These are phyloP conservation scores for Endogone sp. DNA, from an alignment of 192 early-diverging fungal species.

Conservation along the genomic window DNA sequence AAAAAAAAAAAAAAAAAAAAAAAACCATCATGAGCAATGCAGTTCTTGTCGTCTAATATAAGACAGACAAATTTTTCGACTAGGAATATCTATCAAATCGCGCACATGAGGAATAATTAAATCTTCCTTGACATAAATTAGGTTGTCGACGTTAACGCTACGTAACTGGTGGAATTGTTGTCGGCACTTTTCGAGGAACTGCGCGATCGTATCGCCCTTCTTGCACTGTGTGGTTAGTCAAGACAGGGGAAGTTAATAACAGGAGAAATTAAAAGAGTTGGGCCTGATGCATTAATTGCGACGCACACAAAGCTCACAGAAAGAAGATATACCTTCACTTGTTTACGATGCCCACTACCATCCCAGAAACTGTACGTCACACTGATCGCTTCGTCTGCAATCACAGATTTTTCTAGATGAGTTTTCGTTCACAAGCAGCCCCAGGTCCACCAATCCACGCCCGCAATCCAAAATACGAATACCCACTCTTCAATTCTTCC, in stretches of 20 bases:
- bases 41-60: too few relatives aligned
- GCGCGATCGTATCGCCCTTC: conserved; percentile 84
- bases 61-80: conserved; percentile 3
- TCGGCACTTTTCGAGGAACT: conserved; percentile 82
- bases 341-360: conserved; percentile 87
- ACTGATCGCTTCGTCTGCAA: conserved; percentile 69
- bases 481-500: conserved; percentile 72
- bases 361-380: conserved; percentile 98
- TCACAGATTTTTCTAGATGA: neutral
- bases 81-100: too few relatives aligned
- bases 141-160: conserved; percentile 73
- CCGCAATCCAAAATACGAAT: neutral
- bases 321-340: conserved; percentile 50
- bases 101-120: conserved; percentile 90
- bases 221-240: conserved; percentile 41
- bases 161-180: conserved; percentile 82
- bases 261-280: neutral
- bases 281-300: neutral
- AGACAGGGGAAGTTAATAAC: neutral
- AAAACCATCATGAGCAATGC: too few relatives aligned
- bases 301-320: neutral
- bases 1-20: too few relatives aligned
- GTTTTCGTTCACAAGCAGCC: too few relatives aligned
- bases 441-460: neutral
- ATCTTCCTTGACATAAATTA: conserved; percentile 95